phyloP scores from a whole-genome alignment of 345 rosid genomes.

The Erodium maritimum region DNA sequence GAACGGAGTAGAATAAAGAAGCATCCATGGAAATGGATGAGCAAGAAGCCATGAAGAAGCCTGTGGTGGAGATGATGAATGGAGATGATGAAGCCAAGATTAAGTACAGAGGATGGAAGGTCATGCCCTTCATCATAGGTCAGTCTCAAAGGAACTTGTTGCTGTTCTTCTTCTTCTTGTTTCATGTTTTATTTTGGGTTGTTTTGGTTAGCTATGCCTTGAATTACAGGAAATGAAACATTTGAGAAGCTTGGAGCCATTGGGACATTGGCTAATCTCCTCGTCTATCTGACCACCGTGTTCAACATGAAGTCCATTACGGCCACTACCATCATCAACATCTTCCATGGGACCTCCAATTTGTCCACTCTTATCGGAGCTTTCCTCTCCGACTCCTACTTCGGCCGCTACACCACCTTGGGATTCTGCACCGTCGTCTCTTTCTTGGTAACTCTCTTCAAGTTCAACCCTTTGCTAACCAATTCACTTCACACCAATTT shows the following conservation, averaged over 20 bases:
- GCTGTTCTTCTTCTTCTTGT: too few species aligned
- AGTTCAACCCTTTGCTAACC: not conserved
- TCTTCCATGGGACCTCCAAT: constrained; percentile 16
- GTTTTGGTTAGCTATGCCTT: not conserved
- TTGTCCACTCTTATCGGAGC: constrained; percentile 16
- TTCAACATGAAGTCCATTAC: constrained; percentile 12
- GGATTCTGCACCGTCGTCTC: constrained; percentile 14
- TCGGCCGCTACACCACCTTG: constrained; percentile 17
- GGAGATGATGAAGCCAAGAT: constrained; percentile 19
- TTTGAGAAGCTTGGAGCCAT: constrained; percentile 21
- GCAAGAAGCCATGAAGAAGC: not conserved
- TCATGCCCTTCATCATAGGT: constrained; percentile 73
- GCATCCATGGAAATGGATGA: not conserved
- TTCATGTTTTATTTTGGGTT: not conserved
- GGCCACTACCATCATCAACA: constrained; percentile 11
- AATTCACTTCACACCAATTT: too few species aligned
- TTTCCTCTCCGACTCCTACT: constrained; percentile 13
- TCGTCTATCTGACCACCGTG: constrained; percentile 14
- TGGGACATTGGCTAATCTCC: constrained; percentile 14
- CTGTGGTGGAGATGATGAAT: too few species aligned
- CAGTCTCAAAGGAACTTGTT: not conserved
- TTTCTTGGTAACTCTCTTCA: constrained; percentile 5
- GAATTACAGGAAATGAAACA: constrained; percentile 12
- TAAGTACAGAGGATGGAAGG: constrained; percentile 62
- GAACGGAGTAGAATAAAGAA: too few species aligned